A percentile compares a stretch with the other conserved stretches of the same genome.
phyloP scores from a whole-genome alignment of 805 yeast species.

The Schizosaccharomyces cryophilus region DNA sequence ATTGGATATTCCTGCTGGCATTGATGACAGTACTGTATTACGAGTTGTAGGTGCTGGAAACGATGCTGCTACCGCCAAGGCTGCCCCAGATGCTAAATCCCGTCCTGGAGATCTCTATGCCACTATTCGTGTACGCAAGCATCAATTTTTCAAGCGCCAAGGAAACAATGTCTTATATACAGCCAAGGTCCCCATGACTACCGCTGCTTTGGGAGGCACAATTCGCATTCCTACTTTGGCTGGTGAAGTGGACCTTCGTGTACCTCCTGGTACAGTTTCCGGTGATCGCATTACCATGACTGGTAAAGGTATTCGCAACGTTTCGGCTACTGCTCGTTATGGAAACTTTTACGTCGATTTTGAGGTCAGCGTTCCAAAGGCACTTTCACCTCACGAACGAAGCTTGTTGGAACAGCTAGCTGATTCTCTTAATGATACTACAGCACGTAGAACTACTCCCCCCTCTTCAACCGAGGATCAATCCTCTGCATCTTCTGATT shows the following conservation, averaged over 20 bases:
- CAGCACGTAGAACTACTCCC: not conserved
- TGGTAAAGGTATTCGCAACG: conserved; percentile 64
- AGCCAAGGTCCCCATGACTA: conserved; percentile 65
- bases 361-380: conserved; percentile 36
- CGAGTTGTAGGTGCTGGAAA: conserved; percentile 65
- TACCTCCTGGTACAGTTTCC: conserved; percentile 62
- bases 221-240: conserved; percentile 76
- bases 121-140: conserved; percentile 53
- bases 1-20: conserved; percentile 71
- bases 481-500: not conserved
- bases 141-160: conserved; percentile 40
- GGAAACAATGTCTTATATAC: conserved; percentile 42
- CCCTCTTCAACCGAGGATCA: not conserved
- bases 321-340: conserved; percentile 21
- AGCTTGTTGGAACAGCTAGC: conserved; percentile 87
- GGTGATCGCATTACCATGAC: conserved; percentile 56
- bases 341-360: conserved; percentile 64
- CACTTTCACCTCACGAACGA: conserved; percentile 61
- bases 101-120: conserved; percentile 74
- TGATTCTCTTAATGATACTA: conserved; percentile 53
- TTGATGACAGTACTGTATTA: conserved; percentile 63
- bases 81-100: conserved; percentile 32
- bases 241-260: conserved; percentile 54
- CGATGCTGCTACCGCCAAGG: conserved; percentile 59
- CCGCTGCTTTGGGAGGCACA: conserved; percentile 88